phyloP scores from a whole-genome alignment of 805 yeast species.

The Metschnikowia koreensis region DNA sequence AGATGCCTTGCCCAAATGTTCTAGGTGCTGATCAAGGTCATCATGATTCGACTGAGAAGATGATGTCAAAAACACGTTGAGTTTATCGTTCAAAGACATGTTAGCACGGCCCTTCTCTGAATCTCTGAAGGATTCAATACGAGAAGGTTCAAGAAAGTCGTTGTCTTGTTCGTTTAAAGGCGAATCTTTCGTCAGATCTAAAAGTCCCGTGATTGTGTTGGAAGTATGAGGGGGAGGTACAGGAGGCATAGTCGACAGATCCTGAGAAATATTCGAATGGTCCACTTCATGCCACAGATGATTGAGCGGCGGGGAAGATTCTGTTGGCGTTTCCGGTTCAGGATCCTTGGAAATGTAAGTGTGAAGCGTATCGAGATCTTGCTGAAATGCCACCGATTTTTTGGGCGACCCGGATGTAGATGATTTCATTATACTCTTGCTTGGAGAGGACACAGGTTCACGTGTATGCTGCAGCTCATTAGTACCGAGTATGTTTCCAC shows the following conservation, averaged over 20 bases:
- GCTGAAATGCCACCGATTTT: slow-evolving; percentile 36
- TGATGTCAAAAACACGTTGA: slow-evolving; percentile 40
- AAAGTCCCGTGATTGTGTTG: slow-evolving; percentile 18
- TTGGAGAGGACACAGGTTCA: slow-evolving; percentile 26
- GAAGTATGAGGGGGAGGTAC: slow-evolving; percentile 20
- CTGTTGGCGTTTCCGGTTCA: not conserved
- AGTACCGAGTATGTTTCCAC: not conserved
- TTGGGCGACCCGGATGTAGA: slow-evolving; percentile 30
- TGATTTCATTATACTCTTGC: slow-evolving; percentile 38
- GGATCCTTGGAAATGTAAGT: slow-evolving; percentile 9
- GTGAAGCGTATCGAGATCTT: slow-evolving; percentile 16
- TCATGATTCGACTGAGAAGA: slow-evolving; percentile 16
- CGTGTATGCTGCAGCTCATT: not conserved
- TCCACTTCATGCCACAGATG: slow-evolving; percentile 17
- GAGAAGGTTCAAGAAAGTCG: slow-evolving; percentile 16
- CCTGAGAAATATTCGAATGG: slow-evolving; percentile 4
- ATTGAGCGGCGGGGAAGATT: slow-evolving; percentile 1
- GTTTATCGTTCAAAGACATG: slow-evolving; percentile 43
- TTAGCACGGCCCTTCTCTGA: slow-evolving; percentile 23
- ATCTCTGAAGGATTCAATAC: not conserved
- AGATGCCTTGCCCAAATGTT: slow-evolving; percentile 26
- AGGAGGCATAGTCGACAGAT: slow-evolving; percentile 14
- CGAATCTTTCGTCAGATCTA: not conserved
- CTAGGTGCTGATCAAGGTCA: slow-evolving; percentile 38
- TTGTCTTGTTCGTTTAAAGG: not conserved